These are phyloP conservation scores for Ophiostoma quercus DNA, from an alignment of 2,329 filamentous ascomycete genomes.

Conservation along the genomic window DNA sequence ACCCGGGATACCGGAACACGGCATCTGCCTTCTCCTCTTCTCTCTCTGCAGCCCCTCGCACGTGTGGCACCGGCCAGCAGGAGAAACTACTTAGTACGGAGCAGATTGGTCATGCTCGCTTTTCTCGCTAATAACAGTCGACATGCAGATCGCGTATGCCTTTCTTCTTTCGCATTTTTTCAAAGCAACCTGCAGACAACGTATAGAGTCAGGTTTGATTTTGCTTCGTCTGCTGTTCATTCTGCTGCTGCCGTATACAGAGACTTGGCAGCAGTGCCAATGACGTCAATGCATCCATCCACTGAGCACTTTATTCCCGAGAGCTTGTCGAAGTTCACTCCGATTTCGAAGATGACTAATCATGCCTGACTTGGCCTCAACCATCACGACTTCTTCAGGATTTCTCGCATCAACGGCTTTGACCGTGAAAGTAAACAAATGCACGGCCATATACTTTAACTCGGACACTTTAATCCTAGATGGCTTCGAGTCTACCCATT, in stretches of 20 bases:
- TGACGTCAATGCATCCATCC: background rate
- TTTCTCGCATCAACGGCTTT: background rate
- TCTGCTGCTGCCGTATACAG: background rate
- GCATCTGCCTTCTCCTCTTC: background rate
- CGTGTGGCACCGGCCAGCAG: background rate
- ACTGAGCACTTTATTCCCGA: background rate
- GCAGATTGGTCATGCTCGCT: background rate
- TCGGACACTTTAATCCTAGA: background rate
- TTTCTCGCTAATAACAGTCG: background rate
- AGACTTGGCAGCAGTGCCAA: background rate
- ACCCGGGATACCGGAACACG: slow-evolving; percentile 7
- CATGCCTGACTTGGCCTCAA: background rate
- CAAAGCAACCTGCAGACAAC: background rate
- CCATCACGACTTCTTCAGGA: background rate
- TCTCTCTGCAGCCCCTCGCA: background rate
- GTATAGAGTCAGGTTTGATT: background rate
- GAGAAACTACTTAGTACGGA: background rate
- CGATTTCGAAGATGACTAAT: background rate
- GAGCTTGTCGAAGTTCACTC: background rate
- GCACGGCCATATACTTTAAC: background rate
- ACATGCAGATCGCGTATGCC: background rate
- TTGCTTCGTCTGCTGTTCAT: background rate
- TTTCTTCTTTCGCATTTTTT: no score
- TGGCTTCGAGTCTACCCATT: background rate
- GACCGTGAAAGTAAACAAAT: background rate